Evolutionary conservation across 805 yeast genomes (phyloP).

Genomic region (Wickerhamiella musiphila): DNA sequence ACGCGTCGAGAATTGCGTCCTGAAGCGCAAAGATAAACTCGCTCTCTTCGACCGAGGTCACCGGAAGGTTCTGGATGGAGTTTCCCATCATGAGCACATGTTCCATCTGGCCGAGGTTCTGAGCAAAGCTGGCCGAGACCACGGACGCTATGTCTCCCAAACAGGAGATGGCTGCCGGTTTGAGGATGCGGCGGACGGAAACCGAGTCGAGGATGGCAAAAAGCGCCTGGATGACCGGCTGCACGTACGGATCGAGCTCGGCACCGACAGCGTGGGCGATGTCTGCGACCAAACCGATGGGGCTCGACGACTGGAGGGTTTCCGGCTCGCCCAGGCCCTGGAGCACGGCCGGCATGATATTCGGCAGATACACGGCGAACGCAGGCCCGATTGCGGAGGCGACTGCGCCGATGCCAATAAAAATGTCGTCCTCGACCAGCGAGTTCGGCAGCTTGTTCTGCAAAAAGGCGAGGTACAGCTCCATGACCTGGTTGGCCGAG

Average conservation of each 20-base stretch:
- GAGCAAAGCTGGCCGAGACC: conserved; percentile 68
- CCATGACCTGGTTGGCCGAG: conserved; percentile 76
- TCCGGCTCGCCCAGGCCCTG: conserved; percentile 70
- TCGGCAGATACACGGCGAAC: conserved; percentile 61
- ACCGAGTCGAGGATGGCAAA: conserved; percentile 53
- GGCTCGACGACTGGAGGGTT: conserved; percentile 68
- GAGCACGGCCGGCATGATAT: conserved; percentile 68
- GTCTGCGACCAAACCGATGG: conserved; percentile 91
- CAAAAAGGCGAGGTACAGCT: conserved; percentile 56
- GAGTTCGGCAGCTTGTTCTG: conserved; percentile 48
- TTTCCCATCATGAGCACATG: conserved; percentile 33
- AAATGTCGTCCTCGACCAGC: conserved; percentile 82
- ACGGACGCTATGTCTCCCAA: conserved; percentile 93
- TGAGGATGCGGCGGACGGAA: conserved; percentile 58
- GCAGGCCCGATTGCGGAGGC: conserved; percentile 61
- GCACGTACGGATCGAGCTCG: conserved; percentile 54
- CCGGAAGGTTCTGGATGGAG: conserved; percentile 21
- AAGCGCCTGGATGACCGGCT: conserved; percentile 66
- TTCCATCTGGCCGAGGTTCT: conserved; percentile 67
- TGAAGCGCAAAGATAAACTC: conserved; percentile 58
- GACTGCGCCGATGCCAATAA: conserved; percentile 78
- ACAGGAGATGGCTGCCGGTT: conserved; percentile 77
- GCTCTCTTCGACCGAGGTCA: conserved; percentile 50
- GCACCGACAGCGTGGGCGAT: conserved; percentile 75
- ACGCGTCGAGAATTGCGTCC: conserved; percentile 87